Base-by-base conservation (phyloP, 306 rosid species). In the Cicer judaicum region DNA sequence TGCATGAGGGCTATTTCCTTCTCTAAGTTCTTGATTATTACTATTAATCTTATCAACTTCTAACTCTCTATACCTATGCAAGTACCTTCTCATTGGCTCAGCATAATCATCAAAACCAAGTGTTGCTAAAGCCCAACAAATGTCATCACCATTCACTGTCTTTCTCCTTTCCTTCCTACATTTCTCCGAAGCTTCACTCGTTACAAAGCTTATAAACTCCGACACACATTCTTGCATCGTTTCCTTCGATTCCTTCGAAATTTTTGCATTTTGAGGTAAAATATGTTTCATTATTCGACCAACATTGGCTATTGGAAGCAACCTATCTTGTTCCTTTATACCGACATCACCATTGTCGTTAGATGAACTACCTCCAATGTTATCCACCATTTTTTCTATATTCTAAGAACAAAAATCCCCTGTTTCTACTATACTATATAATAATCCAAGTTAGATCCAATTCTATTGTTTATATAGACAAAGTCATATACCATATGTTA, bases 181-280 rank as follows among this genome's bases (percentile, higher is more conserved):
- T 84, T 87, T 92, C 9, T 92, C 96, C 0, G 98, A 88, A 0
- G 98, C 98, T 39, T 92, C 96, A 13, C 98, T 90, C 0, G 98
- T 92, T 5, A 88, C 98, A 8, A 90, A 92, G 78, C 96, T 86
- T 57, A 92, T 87, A 88, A 90, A 92, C 89, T 88, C 96, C 0
- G 98, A 92, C 50, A 84, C 98, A 12, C 96, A 92, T 68, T 92
- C 96, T n/a, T 92, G 98, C 98, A 87, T 92, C 29, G 92, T 92
- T 43, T 92, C 97, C 77, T 92, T 92, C 1, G 88, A 91, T 65
- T 92, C 98, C 82, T 92, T 92, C 1, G 98, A 92, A 80, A 92
- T 80, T 82, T 92, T 92, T 0, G 96, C 98, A 6, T 90, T 90
- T 5, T 87, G 77, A 39, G 98, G 98, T 16, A 92, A 61, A 70